phyloP scores from a whole-genome alignment of 1,284 basidiomycete genomes.

The Rhodofomes roseus region DNA sequence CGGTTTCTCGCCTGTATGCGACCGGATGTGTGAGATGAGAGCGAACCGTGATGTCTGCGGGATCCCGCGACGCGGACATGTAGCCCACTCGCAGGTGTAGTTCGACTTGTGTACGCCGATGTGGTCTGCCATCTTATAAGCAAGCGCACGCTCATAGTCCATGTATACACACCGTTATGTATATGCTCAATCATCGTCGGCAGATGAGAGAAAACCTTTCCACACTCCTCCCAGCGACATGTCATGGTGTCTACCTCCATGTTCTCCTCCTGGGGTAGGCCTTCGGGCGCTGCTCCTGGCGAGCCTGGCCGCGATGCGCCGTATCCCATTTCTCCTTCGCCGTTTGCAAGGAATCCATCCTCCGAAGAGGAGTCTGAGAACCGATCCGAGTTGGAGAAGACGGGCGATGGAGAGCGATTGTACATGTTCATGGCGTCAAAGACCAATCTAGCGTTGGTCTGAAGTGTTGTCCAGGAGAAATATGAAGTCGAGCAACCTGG shows the following conservation, averaged over 20 bases:
- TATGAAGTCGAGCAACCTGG: neutral
- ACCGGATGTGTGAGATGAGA: slow-evolving; percentile 81
- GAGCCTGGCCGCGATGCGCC: slow-evolving; percentile 26
- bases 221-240: slow-evolving; percentile 80
- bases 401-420: slow-evolving; percentile 32
- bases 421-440: neutral
- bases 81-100: slow-evolving; percentile 87
- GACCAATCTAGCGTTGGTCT: neutral
- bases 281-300: slow-evolving; percentile 11
- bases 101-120: slow-evolving; percentile 84
- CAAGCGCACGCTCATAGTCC: neutral
- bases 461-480: too few species aligned
- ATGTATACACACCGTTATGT: slow-evolving; percentile 62
- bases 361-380: slow-evolving; percentile 27
- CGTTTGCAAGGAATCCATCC: slow-evolving; percentile 14
- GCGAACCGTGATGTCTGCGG: slow-evolving; percentile 86
- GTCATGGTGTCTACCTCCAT: slow-evolving; percentile 33
- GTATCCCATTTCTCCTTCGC: slow-evolving; percentile 14
- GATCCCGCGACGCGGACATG: slow-evolving; percentile 74
- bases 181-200: slow-evolving; percentile 76
- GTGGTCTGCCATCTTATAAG: slow-evolving; percentile 48
- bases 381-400: slow-evolving; percentile 20
- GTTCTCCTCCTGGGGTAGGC: slow-evolving; percentile 10
- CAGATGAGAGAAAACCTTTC: slow-evolving; percentile 63
- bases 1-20: slow-evolving; percentile 91